These are phyloP conservation scores for Fusarium irregulare DNA, from an alignment of 2,329 filamentous ascomycete species.

Conservation along the genomic window DNA sequence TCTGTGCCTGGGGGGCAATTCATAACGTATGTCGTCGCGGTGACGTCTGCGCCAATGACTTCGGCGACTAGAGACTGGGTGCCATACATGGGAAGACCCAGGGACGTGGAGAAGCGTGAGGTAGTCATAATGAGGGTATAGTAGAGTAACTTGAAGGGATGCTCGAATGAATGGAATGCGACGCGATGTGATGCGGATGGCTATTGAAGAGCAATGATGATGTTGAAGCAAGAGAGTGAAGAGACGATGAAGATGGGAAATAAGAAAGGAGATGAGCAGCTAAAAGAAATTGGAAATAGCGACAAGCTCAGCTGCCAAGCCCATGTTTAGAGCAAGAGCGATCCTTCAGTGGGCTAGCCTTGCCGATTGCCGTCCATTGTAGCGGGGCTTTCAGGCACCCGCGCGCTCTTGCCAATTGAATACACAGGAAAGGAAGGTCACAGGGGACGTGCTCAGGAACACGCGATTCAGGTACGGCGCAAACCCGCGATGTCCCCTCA, in stretches of 20 bases:
- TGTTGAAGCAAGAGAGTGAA: rapidly evolving
- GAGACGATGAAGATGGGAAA: not conserved
- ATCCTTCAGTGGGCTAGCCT: not conserved
- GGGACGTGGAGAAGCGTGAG: conserved; percentile 5
- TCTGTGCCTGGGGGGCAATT: conserved; percentile 17
- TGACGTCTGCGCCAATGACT: conserved; percentile 14
- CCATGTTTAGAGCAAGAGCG: not conserved
- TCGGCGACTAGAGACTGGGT: conserved; percentile 3
- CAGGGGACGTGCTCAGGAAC: not conserved
- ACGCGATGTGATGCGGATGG: not conserved
- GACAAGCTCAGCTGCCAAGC: not conserved
- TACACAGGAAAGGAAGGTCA: not conserved
- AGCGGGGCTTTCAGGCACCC: not conserved
- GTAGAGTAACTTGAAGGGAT: not conserved
- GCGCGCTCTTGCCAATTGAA: not conserved
- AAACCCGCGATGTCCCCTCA: not conserved
- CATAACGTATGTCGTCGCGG: conserved; percentile 18
- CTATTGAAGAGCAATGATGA: not conserved
- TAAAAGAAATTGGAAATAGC: conserved; percentile 7
- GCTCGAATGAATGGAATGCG: rapidly evolving
- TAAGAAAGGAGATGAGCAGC: conserved; percentile 19
- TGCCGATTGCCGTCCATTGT: not conserved
- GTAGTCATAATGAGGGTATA: conserved; percentile 3
- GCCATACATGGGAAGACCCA: not conserved
- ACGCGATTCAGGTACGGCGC: not conserved